Percentiles rank a stretch among this genome's conserved stretches.
phyloP scores from a whole-genome alignment of 1,284 basidiomycete species.

The Cryptococcus sp. region DNA sequence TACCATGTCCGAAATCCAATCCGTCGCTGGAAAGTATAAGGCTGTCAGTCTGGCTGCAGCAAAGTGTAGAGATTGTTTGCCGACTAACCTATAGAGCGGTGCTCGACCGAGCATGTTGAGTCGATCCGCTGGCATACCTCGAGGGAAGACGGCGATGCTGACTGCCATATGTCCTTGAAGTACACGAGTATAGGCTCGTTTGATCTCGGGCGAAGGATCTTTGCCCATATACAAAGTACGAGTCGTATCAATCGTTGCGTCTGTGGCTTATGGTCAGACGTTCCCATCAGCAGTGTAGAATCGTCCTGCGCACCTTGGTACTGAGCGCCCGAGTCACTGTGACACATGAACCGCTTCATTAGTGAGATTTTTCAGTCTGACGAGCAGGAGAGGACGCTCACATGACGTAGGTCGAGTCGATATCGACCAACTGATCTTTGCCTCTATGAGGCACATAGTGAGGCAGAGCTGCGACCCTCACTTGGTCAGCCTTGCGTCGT shows the following conservation, averaged over 20 bases:
- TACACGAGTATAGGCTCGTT: conserved; percentile 89
- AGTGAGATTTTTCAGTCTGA: not conserved
- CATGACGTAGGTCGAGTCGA: conserved; percentile 85
- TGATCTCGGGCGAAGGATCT: conserved; percentile 70
- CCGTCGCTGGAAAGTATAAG: conserved; percentile 61
- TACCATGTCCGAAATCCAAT: conserved; percentile 64
- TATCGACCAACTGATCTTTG: conserved; percentile 71
- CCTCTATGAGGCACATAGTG: conserved; percentile 82
- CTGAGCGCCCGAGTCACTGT: conserved; percentile 83
- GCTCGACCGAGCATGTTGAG: conserved; percentile 82
- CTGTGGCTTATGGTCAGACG: conserved; percentile 51
- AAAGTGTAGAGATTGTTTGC: too few relatives aligned
- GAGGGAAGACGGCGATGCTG: conserved; percentile 82
- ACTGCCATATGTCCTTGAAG: conserved; percentile 96
- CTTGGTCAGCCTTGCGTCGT: conserved; percentile 5
- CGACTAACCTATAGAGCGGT: conserved; percentile 69
- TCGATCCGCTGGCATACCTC: conserved; percentile 76
- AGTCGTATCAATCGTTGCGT: conserved; percentile 92
- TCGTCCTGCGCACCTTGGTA: conserved; percentile 56
- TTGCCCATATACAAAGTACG: conserved; percentile 80
- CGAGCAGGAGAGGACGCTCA: conserved; percentile 53
- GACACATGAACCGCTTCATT: conserved; percentile 8
- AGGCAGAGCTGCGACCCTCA: conserved; percentile 64
- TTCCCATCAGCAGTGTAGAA: not conserved
- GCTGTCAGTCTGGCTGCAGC: not conserved